Evolutionary conservation across 2,329 filamentous ascomycete genomes (phyloP).

Genomic region (Sporothrix brunneoviolacea): DNA sequence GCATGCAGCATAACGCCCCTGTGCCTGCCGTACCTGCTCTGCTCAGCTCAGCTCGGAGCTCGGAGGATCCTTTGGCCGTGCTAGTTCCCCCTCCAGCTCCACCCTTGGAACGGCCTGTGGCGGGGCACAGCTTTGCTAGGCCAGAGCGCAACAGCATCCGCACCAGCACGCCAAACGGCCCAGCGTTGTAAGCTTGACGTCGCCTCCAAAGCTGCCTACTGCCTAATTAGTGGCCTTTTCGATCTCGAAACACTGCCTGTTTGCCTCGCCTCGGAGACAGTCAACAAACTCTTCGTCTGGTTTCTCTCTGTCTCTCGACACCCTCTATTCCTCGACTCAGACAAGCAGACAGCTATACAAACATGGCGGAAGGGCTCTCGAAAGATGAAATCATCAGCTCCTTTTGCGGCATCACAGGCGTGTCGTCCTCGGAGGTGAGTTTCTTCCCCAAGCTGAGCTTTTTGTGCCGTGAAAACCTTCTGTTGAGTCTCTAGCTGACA

Average conservation of each 20-base stretch:
- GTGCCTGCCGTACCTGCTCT: too few species aligned
- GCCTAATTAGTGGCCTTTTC: too few species aligned
- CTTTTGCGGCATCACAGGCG: conserved; percentile 17
- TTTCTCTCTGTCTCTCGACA: not conserved
- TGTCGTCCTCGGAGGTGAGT: conserved; percentile 10
- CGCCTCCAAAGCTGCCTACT: conserved; percentile 15
- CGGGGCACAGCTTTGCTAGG: too few species aligned
- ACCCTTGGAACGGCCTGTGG: too few species aligned
- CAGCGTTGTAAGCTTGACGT: conserved; percentile 13
- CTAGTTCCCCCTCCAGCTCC: not conserved
- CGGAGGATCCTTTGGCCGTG: conserved; percentile 12
- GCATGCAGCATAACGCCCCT: too few species aligned
- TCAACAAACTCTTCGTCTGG: not conserved
- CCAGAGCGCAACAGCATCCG: too few species aligned
- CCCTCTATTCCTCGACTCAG: not conserved
- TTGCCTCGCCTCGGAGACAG: not conserved
- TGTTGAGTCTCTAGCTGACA: not conserved
- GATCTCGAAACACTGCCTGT: too few species aligned
- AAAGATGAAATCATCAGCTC: conserved; percentile 18
- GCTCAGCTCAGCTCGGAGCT: not conserved
- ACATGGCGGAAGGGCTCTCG: conserved; percentile 12
- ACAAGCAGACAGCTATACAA: not conserved
- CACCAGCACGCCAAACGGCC: not conserved
- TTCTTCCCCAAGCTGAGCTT: too few species aligned
- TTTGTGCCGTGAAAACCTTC: too few species aligned